Evolutionary conservation across 192 early-diverging fungal genomes (phyloP), one percentile per base, ranked within the genome.

Genomic region (Coemansia furcata): DNA sequence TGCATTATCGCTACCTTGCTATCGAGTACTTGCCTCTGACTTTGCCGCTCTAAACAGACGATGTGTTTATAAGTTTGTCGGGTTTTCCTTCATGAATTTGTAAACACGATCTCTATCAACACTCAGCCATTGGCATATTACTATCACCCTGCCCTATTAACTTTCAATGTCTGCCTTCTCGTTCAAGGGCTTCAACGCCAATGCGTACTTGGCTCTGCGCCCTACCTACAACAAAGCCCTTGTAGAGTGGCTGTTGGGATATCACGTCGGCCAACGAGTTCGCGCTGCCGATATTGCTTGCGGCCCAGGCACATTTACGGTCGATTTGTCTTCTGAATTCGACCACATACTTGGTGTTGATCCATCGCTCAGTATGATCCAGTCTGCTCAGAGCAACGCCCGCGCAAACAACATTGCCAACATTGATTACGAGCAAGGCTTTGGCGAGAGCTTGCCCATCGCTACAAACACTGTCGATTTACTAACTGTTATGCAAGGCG

Each of bases 401-500:
- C 33, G 12, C 21, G 19, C 47, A 10, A 52, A 37, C 15, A 11
- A 21, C 11, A 36, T 74, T 6, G 40, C 26, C 17, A 79, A 79
- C 30, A 58, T 79, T 35, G 39, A 63, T 26, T 79, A 73, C 36
- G 60, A 44, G 30, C 54, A 60, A 8, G 66, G 77, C 17, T 52
- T 42, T 40, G 77, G 62, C 26, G 77, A 79, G 19, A 50, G 43
- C 19, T 54, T 73, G n/a, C 65, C 71, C 9, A 63, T 71, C 19
- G 77, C 68, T 17, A 32, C 62, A 2, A 14, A 52, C 44, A 67
- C 68, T n/a, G 60, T 71, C 11, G 77, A 79, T 39, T 30, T 79
- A 44, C 8, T 79, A 15, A 71, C 77, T 21, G 70, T 79, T 2
- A 68, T 72, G 70, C 65, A 73, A 55, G 77, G 72, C n/a, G 77